Evolutionary conservation across 2,329 filamentous ascomycete genomes (phyloP).

Genomic region (Triangularia setosa): DNA sequence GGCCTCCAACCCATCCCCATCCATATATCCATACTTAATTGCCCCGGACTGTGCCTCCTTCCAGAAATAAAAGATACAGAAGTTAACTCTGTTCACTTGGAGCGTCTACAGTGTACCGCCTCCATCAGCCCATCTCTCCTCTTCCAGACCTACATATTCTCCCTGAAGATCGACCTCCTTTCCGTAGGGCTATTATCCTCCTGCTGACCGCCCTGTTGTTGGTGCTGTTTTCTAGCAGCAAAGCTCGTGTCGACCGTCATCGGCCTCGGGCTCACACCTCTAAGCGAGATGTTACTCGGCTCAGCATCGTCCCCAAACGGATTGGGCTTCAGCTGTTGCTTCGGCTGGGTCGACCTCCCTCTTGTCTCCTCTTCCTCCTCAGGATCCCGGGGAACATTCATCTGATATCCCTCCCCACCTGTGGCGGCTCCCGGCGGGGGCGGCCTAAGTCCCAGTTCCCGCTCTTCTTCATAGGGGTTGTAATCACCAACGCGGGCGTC

Average conservation of each 20-base stretch:
- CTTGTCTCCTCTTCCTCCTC: constrained; percentile 34
- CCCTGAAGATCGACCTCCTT: constrained; percentile 65
- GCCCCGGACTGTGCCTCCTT: neutral
- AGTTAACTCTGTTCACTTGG: neutral
- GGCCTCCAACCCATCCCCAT: neutral
- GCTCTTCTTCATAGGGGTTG: constrained; percentile 69
- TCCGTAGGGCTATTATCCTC: constrained; percentile 56
- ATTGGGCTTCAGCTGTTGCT: constrained; percentile 39
- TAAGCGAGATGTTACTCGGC: constrained; percentile 56
- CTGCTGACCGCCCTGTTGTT: constrained; percentile 14
- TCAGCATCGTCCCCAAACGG: constrained; percentile 68
- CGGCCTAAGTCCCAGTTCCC: constrained; percentile 59
- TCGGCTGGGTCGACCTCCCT: constrained; percentile 40
- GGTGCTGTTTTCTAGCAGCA: constrained; percentile 29
- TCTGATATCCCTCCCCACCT: constrained; percentile 44
- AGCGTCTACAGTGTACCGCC: neutral
- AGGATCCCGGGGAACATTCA: constrained; percentile 41
- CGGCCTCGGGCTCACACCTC: constrained; percentile 75
- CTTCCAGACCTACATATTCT: constrained; percentile 54
- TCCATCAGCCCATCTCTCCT: neutral
- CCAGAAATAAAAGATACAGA: neutral
- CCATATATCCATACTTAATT: neutral
- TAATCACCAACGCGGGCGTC: constrained; percentile 74
- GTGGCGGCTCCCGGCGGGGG: constrained; percentile 20
- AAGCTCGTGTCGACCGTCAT: constrained; percentile 46